Conservation (phyloP, 2,329 filamentous ascomycete species). For the Alternaria burnsii region DNA sequence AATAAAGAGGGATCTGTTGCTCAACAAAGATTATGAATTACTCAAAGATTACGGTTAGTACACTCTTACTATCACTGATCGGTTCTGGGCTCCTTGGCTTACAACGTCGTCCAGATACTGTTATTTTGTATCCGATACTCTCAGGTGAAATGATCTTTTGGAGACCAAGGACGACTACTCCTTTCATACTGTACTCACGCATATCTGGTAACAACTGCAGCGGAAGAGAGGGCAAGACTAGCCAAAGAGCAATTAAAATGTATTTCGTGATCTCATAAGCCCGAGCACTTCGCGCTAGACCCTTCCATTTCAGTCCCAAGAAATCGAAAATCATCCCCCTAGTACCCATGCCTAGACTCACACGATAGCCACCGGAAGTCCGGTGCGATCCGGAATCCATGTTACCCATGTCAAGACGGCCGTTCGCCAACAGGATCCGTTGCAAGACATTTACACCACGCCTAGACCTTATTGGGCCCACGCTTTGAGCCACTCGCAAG, state of each 20-base stretch:
- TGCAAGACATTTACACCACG: neutral
- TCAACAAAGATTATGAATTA: conserved; percentile 6
- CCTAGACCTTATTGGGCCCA: conserved; percentile 32
- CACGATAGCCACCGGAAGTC: conserved; percentile 4
- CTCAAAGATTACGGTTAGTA: conserved; percentile 11
- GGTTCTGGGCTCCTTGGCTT: neutral
- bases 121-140: conserved; percentile 12
- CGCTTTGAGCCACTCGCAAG: conserved; percentile 48
- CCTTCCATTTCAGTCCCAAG: conserved; percentile 10
- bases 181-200: too few relatives aligned
- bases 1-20: neutral
- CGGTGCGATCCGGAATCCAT: conserved; percentile 3
- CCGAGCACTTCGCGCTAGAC: conserved; percentile 49
- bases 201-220: neutral
- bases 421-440: conserved; percentile 4
- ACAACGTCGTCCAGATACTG: conserved; percentile 3
- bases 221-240: neutral
- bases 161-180: too few relatives aligned
- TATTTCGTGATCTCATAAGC: conserved; percentile 46
- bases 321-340: conserved; percentile 7
- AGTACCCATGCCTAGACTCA: conserved; percentile 1
- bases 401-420: neutral
- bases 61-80: neutral
- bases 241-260: conserved; percentile 11
- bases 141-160: neutral